phyloP scores from a whole-genome alignment of 1,284 basidiomycete genomes.

The Fistulinella cinereoalba region DNA sequence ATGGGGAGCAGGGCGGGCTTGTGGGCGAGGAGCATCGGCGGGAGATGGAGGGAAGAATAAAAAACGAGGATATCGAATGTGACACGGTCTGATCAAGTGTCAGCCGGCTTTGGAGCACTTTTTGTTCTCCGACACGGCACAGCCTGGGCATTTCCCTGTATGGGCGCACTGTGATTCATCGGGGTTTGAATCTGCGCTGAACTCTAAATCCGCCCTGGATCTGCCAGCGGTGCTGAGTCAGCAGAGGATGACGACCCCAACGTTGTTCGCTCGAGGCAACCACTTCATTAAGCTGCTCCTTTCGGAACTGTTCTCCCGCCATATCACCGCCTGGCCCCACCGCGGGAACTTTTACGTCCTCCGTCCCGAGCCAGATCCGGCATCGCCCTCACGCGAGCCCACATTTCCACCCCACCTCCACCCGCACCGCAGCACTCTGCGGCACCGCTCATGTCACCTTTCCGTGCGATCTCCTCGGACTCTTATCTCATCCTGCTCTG shows the following conservation, averaged over 20 bases:
- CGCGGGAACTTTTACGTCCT: constrained; percentile 2
- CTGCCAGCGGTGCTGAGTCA: constrained; percentile 6
- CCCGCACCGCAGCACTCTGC: constrained; percentile 15
- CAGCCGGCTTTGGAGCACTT: constrained; percentile 34
- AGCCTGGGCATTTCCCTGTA: constrained; percentile 18
- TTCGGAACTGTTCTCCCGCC: not conserved
- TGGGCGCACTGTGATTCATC: constrained; percentile 10
- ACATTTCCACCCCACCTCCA: too few species aligned
- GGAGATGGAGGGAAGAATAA: constrained; percentile 18
- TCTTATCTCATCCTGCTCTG: constrained; percentile 7
- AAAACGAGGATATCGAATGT: constrained; percentile 31
- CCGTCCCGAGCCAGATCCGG: not conserved
- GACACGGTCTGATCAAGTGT: constrained; percentile 31
- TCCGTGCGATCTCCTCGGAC: constrained; percentile 26
- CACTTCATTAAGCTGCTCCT: constrained; percentile 1
- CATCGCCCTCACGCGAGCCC: too few species aligned
- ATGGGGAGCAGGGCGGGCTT: constrained; percentile 46
- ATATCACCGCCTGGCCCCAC: constrained; percentile 2
- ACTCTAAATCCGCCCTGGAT: constrained; percentile 21
- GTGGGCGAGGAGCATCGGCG: constrained; percentile 60
- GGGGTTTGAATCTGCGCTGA: constrained; percentile 28
- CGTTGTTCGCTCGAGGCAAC: constrained; percentile 21
- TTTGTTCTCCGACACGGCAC: constrained; percentile 36
- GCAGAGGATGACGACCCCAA: constrained; percentile 3
- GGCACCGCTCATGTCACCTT: constrained; percentile 16